Percentiles rank a stretch among this genome's conserved stretches.
Evolutionary conservation across 345 rosid species (phyloP).

Genomic region (Balakata baccata): DNA sequence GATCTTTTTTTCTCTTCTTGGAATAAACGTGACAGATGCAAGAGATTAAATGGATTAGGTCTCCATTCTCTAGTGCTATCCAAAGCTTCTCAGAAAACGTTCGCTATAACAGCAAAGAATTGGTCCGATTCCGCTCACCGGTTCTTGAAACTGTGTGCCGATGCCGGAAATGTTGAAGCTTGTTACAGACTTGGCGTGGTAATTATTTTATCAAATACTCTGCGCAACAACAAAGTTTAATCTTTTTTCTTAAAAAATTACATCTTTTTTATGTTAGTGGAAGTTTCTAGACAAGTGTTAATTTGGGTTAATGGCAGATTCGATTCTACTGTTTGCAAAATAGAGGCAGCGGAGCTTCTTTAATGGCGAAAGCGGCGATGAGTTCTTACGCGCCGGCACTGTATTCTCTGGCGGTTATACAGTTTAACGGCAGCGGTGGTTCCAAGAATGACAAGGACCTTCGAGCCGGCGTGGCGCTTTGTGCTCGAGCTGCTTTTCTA

Average conservation of each 20-base stretch:
- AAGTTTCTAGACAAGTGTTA: neutral
- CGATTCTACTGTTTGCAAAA: constrained; percentile 81
- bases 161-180: constrained; percentile 86
- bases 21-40: constrained; percentile 56
- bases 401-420: constrained; percentile 81
- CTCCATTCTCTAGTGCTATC: constrained; percentile 50
- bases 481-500: constrained; percentile 85
- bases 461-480: constrained; percentile 84
- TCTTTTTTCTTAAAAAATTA: no score
- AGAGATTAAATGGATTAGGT: constrained; percentile 67
- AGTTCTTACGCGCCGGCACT: constrained; percentile 78
- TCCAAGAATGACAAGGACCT: constrained; percentile 88
- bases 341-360: constrained; percentile 80
- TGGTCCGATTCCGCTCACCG: constrained; percentile 91
- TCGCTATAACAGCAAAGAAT: constrained; percentile 56
- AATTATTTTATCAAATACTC: neutral
- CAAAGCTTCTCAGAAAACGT: constrained; percentile 50
- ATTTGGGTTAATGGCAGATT: constrained; percentile 45
- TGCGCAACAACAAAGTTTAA: no score
- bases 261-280: neutral
- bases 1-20: neutral
- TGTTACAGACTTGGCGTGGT: constrained; percentile 97
- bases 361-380: constrained; percentile 96
- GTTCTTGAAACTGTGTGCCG: constrained; percentile 71
- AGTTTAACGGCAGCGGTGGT: constrained; percentile 99